These are phyloP conservation scores for Aspergillus baeticus DNA, from an alignment of 495 filamentous ascomycete species.

Conservation along the genomic window DNA sequence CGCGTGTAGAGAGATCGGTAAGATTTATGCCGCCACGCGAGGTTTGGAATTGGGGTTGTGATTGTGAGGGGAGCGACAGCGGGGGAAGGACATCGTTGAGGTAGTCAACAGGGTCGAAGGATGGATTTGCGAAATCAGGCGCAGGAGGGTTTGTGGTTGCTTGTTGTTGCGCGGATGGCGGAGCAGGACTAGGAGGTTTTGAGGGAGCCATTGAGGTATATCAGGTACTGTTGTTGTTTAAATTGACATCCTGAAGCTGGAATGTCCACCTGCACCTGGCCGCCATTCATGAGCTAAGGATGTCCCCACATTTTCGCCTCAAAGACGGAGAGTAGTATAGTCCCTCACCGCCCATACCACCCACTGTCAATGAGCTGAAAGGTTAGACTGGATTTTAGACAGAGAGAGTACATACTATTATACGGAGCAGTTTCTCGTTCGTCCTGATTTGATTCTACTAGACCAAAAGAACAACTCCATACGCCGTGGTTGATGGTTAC, in stretches of 20 bases:
- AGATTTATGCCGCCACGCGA: conserved; percentile 58
- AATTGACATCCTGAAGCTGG: conserved; percentile 4
- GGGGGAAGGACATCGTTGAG: conserved; percentile 74
- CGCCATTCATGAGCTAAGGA: neutral
- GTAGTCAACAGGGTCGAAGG: conserved; percentile 79
- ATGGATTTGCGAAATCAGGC: conserved; percentile 59
- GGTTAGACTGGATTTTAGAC: no score
- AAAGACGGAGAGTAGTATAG: neutral
- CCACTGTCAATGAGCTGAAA: neutral
- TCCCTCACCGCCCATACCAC: neutral
- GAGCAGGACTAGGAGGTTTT: conserved; percentile 20
- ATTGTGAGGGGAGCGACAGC: conserved; percentile 41
- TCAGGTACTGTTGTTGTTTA: neutral
- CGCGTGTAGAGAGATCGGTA: conserved; percentile 73
- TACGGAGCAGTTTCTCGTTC: no score
- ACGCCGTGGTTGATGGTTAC: neutral
- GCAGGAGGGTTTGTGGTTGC: conserved; percentile 43
- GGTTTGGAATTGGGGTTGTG: conserved; percentile 33
- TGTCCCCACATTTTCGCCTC: neutral
- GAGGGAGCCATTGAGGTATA: conserved; percentile 18
- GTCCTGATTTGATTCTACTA: neutral
- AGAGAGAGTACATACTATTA: no score
- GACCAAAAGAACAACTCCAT: no score
- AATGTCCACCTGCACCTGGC: neutral
- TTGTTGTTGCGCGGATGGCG: neutral